Conservation (phyloP, 768 basidiomycete species). For the Russula sp. region DNA sequence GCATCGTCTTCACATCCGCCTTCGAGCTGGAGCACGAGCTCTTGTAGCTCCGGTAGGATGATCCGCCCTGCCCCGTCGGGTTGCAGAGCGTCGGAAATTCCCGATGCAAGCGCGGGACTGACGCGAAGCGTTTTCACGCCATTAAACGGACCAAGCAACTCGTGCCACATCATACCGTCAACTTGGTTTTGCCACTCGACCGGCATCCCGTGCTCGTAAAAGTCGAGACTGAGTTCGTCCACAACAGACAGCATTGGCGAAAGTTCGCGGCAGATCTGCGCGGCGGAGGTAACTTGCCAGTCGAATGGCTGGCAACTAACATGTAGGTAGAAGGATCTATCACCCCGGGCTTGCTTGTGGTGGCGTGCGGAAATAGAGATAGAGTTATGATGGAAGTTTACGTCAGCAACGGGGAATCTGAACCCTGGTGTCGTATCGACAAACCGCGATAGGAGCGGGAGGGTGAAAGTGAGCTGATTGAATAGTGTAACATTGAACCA, state of each 20-base stretch:
- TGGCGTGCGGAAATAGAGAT: neutral
- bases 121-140: neutral
- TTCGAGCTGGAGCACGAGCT: neutral
- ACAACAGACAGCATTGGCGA: neutral
- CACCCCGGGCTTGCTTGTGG: neutral
- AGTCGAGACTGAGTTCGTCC: neutral
- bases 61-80: neutral
- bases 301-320: neutral
- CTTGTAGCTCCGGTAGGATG: neutral
- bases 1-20: too few relatives aligned
- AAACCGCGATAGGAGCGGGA: too few relatives aligned
- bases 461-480: too few relatives aligned
- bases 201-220: too few relatives aligned
- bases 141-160: too few relatives aligned
- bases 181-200: too few relatives aligned
- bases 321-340: neutral
- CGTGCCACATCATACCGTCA: too few relatives aligned
- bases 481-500: too few relatives aligned
- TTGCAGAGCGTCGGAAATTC: neutral
- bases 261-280: neutral
- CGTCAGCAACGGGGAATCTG: too few relatives aligned
- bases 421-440: too few relatives aligned
- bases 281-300: neutral
- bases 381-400: too few relatives aligned
- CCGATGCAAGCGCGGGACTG: neutral